Conservation (phyloP, 2,329 filamentous ascomycete genomes). For the Calonectria naviculata region DNA sequence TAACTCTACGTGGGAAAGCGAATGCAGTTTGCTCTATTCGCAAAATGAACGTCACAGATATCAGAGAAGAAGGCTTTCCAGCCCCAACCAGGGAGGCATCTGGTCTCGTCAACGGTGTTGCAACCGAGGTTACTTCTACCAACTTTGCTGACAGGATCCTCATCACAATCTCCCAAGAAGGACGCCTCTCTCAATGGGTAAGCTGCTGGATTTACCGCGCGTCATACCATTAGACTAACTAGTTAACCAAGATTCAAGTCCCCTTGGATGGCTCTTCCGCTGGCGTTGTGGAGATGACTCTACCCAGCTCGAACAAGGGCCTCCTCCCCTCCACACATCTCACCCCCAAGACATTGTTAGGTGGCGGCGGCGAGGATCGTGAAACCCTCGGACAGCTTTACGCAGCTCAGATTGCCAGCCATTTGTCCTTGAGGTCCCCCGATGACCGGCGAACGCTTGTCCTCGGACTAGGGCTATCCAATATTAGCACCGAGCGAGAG, state of each 20-base stretch:
- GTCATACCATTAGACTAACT: neutral
- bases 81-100: constrained; percentile 69
- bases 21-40: constrained; percentile 7
- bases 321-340: constrained; percentile 82
- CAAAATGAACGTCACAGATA: constrained; percentile 53
- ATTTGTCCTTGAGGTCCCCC: constrained; percentile 77
- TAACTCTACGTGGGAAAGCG: constrained; percentile 25
- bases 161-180: constrained; percentile 87
- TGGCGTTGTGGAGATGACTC: constrained; percentile 70
- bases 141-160: constrained; percentile 92
- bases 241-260: constrained; percentile 75
- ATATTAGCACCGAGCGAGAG: constrained; percentile 61
- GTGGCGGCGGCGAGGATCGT: constrained; percentile 81
- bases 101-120: constrained; percentile 72
- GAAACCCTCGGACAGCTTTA: constrained; percentile 90
- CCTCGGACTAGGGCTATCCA: constrained; percentile 69
- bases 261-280: constrained; percentile 76
- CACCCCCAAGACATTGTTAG: constrained; percentile 87
- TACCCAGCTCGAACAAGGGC: constrained; percentile 57
- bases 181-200: constrained; percentile 93
- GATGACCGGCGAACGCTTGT: constrained; percentile 71
- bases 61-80: constrained; percentile 72
- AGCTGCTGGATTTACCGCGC: neutral
- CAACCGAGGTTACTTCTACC: constrained; percentile 78
- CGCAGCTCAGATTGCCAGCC: constrained; percentile 88